A percentile compares a stretch with the other conserved stretches of the same genome.
phyloP scores from a whole-genome alignment of 768 basidiomycete genomes.

The Pisolithus microcarpus region DNA sequence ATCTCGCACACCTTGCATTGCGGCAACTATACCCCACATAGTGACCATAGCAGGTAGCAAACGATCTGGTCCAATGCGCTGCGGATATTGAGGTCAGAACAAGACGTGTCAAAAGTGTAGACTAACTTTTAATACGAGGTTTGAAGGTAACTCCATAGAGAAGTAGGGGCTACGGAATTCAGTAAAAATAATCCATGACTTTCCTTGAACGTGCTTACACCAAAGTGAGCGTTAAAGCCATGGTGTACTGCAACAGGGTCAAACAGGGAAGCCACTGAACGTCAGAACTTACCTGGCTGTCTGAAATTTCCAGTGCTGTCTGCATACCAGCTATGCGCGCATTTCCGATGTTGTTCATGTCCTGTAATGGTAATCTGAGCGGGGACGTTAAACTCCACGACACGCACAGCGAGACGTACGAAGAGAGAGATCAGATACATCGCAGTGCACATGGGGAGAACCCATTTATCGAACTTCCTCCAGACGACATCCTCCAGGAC shows the following conservation, averaged over 20 bases:
- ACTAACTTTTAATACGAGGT: too few relatives aligned
- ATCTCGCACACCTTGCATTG: not conserved
- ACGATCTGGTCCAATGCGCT: too few relatives aligned
- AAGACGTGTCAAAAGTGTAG: not conserved
- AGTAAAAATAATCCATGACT: too few relatives aligned
- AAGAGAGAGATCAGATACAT: slow-evolving; percentile 49
- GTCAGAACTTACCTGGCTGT: slow-evolving; percentile 16
- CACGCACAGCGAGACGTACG: slow-evolving; percentile 26
- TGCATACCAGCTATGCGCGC: slow-evolving; percentile 56
- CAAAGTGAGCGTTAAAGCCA: slow-evolving; percentile 24
- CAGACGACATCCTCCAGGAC: slow-evolving; percentile 37
- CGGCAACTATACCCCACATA: too few relatives aligned
- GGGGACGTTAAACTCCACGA: not conserved
- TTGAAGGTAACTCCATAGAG: too few relatives aligned
- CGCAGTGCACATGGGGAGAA: slow-evolving; percentile 42
- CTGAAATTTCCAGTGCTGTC: slow-evolving; percentile 33
- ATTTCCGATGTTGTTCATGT: slow-evolving; percentile 45
- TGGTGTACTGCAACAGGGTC: slow-evolving; percentile 14
- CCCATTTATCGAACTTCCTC: slow-evolving; percentile 42
- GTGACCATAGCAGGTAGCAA: too few relatives aligned
- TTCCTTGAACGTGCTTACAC: slow-evolving; percentile 10
- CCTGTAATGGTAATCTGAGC: slow-evolving; percentile 12
- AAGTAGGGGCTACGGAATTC: too few relatives aligned
- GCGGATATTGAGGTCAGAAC: not conserved
- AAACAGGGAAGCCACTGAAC: too few relatives aligned